A percentile compares a stretch with the other conserved stretches of the same genome.
Conservation (phyloP, 2,329 filamentous ascomycete genomes). For the Phialocephala sp. region DNA sequence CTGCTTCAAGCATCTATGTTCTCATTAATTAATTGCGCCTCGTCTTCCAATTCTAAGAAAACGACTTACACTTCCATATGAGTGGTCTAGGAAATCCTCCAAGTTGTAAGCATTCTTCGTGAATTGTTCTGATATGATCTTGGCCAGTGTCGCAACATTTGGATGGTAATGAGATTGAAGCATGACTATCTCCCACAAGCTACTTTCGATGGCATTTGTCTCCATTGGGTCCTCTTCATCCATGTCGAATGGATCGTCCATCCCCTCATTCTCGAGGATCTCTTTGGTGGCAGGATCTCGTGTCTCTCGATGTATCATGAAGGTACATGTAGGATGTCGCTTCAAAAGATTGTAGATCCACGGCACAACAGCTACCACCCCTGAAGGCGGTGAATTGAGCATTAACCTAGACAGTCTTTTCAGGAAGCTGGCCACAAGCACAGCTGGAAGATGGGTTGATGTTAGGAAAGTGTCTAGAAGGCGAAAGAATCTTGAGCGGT, state of each 20-base stretch:
- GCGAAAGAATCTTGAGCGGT: constrained; percentile 92
- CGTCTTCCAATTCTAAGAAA: not conserved
- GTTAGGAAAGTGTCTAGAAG: constrained; percentile 87
- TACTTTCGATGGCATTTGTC: constrained; percentile 88
- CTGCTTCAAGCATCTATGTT: constrained; percentile 76
- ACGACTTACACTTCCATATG: constrained; percentile 75
- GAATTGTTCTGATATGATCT: constrained; percentile 95
- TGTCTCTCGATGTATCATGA: constrained; percentile 87
- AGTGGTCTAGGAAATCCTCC: constrained; percentile 97
- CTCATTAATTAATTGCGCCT: constrained; percentile 46
- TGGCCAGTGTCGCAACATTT: constrained; percentile 91
- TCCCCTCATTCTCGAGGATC: constrained; percentile 63
- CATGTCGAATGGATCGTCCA: constrained; percentile 76
- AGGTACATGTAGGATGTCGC: constrained; percentile 87
- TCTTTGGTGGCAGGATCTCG: constrained; percentile 63
- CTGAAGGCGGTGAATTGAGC: constrained; percentile 86
- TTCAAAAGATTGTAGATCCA: constrained; percentile 97
- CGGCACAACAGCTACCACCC: constrained; percentile 86
- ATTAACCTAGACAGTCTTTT: constrained; percentile 87
- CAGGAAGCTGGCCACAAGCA: constrained; percentile 92
- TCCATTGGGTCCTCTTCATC: constrained; percentile 81
- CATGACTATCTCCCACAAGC: constrained; percentile 92
- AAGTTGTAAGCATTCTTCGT: constrained; percentile 93
- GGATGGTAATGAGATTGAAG: constrained; percentile 94
- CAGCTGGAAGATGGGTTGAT: constrained; percentile 90